Evolutionary conservation across 208 protist species (phyloP), one percentile per base, ranked within the genome.

Genomic region (Acanthamoeba triangularis): DNA sequence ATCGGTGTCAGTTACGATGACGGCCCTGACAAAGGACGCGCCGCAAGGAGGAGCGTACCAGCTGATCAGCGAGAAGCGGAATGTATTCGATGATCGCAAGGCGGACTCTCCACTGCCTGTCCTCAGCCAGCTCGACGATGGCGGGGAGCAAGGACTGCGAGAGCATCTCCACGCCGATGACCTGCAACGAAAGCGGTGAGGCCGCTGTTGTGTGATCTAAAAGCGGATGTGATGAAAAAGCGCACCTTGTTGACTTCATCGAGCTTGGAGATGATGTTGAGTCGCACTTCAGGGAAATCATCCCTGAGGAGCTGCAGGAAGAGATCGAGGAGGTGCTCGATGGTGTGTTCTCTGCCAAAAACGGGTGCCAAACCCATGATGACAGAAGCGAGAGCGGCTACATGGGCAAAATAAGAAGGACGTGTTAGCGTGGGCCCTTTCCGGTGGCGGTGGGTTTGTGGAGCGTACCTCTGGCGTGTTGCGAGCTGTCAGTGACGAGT

Each of bases 11-110:
- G 37, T 59, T 1, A 44, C 41, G 41, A 7, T 4, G 41, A 2
- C 6, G 59, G 59, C 59, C 23, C 16, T 20, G 28, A 28, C 23
- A 65, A 28, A 65, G 59, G 59, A 28, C 16, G 59, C 59, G 59
- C 23, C 37, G 1, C 37, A 28, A 18, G 74, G 16, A 61, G 35
- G 16, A 61, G 35, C n/a, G 49, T 95, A 95, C 96, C 20, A 98
- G 95, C 96, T 98, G 97, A 23, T 69, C 69, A 25, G 98, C 98
- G 20, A 99, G 96, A 7, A 98, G 94, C 8, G 98, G 98, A 41
- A 99, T 98, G 94, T 98, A 98, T 93, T 99, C 97, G 93, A 99
- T 99, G 80, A 99, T 98, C 59, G 98, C 98, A 11, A 99, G 95
- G 28, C 98, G 95, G 49, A 99, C 98, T 44, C 98, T 95, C 98